A percentile compares a stretch with the other conserved stretches of the same genome.
phyloP scores from a whole-genome alignment of 805 yeast species.

The Lipomyces oligophaga region DNA sequence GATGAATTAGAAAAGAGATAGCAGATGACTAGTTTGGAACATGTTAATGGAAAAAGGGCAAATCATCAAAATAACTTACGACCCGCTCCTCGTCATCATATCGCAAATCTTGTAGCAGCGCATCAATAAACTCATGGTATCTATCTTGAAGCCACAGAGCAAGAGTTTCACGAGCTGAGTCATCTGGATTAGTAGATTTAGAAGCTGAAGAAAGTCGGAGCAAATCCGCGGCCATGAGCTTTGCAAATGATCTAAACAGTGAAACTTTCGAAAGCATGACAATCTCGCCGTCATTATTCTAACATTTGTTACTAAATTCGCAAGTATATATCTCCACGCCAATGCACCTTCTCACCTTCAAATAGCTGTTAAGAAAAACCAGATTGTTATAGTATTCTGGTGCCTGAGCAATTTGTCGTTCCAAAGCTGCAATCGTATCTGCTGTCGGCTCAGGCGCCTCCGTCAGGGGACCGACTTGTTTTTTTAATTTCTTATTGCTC shows the following conservation, averaged over 20 bases:
- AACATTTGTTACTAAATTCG: background rate
- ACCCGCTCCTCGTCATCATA: constrained; percentile 44
- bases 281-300: constrained; percentile 27
- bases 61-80: constrained; percentile 40
- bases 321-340: background rate
- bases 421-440: constrained; percentile 21
- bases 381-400: constrained; percentile 55
- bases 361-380: constrained; percentile 45
- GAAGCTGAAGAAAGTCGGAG: constrained; percentile 36
- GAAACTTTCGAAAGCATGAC: constrained; percentile 34
- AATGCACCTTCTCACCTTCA: constrained; percentile 27
- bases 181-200: too few species aligned
- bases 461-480: too few species aligned
- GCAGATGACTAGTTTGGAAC: constrained; percentile 13
- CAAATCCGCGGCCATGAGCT: constrained; percentile 44
- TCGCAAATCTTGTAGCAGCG: too few species aligned
- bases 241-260: constrained; percentile 49
- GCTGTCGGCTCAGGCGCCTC: constrained; percentile 16
- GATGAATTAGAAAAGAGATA: constrained; percentile 40
- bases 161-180: constrained; percentile 43
- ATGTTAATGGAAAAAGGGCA: constrained; percentile 37
- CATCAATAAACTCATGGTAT: constrained; percentile 58
- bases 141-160: constrained; percentile 60
- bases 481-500: too few species aligned
- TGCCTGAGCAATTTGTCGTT: constrained; percentile 34